Conservation (phyloP, 106 monocot species). For the Phalaenopsis equestris region DNA sequence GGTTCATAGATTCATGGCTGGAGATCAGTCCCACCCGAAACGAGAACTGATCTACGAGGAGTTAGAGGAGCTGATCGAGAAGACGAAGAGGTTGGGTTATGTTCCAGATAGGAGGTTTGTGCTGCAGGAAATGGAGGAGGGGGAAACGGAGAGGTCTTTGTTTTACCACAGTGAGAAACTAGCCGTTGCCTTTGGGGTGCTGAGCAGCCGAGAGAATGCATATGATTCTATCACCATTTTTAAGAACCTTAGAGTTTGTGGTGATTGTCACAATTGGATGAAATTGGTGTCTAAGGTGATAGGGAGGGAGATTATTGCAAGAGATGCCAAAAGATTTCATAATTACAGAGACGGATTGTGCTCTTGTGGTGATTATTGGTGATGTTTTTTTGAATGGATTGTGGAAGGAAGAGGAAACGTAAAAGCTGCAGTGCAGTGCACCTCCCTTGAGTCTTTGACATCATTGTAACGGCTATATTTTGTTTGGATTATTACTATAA, state of each 20-base stretch:
- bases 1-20: conserved; percentile 52
- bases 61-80: conserved; percentile 33
- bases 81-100: conserved; percentile 40
- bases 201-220: conserved; percentile 18
- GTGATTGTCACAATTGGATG: conserved; percentile 44
- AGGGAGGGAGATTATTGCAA: conserved; percentile 41
- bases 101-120: conserved; percentile 63
- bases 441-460: neutral
- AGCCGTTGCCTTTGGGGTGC: conserved; percentile 47
- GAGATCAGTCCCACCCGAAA: conserved; percentile 32
- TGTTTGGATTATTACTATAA: neutral
- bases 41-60: conserved; percentile 31
- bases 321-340: conserved; percentile 57
- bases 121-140: conserved; percentile 46
- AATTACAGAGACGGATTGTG: conserved; percentile 47
- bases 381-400: conserved; percentile 6
- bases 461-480: neutral
- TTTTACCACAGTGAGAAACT: conserved; percentile 52
- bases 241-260: conserved; percentile 56
- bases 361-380: conserved; percentile 71
- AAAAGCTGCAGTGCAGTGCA: neutral
- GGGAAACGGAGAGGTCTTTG: conserved; percentile 33
- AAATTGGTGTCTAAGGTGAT: conserved; percentile 46
- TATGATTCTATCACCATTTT: conserved; percentile 23
- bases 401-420: neutral